Conservation (phyloP, 2,329 filamentous ascomycete genomes). For the Cryphonectria naterciae region DNA sequence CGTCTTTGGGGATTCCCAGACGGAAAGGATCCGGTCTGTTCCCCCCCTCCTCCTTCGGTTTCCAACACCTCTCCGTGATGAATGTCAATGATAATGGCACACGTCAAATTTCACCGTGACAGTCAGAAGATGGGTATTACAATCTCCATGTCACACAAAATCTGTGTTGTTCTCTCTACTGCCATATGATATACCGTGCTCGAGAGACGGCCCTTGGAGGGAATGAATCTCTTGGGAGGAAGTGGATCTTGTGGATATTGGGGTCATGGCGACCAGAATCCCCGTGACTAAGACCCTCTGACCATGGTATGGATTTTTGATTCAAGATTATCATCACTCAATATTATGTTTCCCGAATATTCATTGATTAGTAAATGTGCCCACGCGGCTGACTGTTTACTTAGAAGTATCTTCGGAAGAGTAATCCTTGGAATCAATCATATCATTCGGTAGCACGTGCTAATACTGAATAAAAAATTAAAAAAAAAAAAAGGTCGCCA, state of each 20-base stretch:
- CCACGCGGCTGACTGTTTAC: no score
- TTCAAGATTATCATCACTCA: no score
- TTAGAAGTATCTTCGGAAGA: no score
- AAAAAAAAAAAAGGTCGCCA: not conserved
- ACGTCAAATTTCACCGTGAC: not conserved
- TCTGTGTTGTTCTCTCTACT: not conserved
- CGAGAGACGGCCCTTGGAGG: not conserved
- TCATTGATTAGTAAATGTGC: no score
- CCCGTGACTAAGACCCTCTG: no score
- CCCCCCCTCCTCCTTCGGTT: no score
- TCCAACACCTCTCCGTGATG: no score
- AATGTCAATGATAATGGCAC: no score
- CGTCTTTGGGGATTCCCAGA: not conserved
- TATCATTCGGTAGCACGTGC: not conserved
- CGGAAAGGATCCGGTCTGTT: not conserved
- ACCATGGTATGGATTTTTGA: no score
- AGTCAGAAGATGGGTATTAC: not conserved
- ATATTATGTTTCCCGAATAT: no score
- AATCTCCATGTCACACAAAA: not conserved
- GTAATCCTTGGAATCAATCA: not conserved
- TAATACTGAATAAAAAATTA: not conserved
- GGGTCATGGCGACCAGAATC: no score
- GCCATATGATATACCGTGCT: not conserved
- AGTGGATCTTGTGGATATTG: no score
- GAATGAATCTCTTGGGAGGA: not conserved